Evolutionary conservation across 2,329 filamentous ascomycete genomes (phyloP).

Genomic region (Colletotrichum somersetense): DNA sequence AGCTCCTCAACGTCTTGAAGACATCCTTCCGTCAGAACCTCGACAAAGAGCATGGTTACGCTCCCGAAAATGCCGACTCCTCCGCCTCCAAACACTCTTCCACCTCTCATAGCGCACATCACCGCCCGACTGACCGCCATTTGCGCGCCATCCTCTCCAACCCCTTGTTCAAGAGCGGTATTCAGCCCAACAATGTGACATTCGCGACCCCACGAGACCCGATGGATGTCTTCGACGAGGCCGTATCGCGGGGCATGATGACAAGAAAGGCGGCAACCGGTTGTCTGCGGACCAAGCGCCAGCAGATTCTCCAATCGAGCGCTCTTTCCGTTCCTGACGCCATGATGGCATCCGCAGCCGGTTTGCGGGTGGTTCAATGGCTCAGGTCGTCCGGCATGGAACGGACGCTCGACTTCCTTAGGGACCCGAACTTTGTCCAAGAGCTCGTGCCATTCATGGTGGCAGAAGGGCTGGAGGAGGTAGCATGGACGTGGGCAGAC

Average conservation of each 20-base stretch:
- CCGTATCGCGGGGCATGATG: slow-evolving; percentile 69
- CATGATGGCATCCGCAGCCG: slow-evolving; percentile 59
- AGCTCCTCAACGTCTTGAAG: slow-evolving; percentile 68
- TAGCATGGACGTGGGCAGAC: slow-evolving; percentile 64
- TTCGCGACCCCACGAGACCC: slow-evolving; percentile 53
- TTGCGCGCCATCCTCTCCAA: slow-evolving; percentile 69
- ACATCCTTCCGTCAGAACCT: slow-evolving; percentile 69
- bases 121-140: slow-evolving; percentile 62
- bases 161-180: slow-evolving; percentile 63
- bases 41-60: slow-evolving; percentile 68
- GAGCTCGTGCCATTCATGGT: slow-evolving; percentile 64
- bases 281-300: slow-evolving; percentile 63
- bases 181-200: slow-evolving; percentile 42
- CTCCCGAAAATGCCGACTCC: slow-evolving; percentile 47
- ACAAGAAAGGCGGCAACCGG: slow-evolving; percentile 65
- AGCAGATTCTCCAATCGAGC: slow-evolving; percentile 54
- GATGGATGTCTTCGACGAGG: slow-evolving; percentile 68
- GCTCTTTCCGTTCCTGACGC: slow-evolving; percentile 49
- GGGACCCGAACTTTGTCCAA: slow-evolving; percentile 53
- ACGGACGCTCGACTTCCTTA: slow-evolving; percentile 60
- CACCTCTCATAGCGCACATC: slow-evolving; percentile 38
- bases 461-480: slow-evolving; percentile 63
- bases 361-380: slow-evolving; percentile 65
- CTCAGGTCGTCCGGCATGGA: slow-evolving; percentile 64
- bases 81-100: slow-evolving; percentile 38